Percentiles rank a stretch among this genome's conserved stretches.
Evolutionary conservation across 2,329 filamentous ascomycete genomes (phyloP).

Genomic region (Colletotrichum eremochloae): DNA sequence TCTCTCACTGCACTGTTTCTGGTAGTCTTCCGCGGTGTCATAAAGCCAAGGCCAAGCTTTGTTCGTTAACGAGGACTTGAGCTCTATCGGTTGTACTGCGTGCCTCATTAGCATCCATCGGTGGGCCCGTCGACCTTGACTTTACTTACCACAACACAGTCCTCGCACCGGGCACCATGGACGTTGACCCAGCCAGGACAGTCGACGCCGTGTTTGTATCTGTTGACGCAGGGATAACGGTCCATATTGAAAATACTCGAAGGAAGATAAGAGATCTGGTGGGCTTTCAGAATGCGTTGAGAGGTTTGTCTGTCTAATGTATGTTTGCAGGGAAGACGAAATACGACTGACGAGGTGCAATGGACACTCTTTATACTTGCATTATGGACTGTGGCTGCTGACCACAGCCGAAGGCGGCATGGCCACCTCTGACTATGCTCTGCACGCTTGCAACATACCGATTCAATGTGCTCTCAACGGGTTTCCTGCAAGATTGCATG

Average conservation of each 20-base stretch:
- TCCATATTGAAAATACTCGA: conserved; percentile 24
- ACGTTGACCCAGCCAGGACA: conserved; percentile 37
- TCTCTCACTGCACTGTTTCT: background rate
- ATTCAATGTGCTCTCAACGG: background rate
- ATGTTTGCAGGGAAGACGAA: conserved; percentile 9
- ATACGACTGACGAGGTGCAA: background rate
- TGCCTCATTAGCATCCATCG: background rate
- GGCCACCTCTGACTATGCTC: background rate
- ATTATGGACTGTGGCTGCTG: conserved; percentile 8
- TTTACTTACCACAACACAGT: conserved; percentile 35
- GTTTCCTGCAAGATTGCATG: conserved; percentile 32
- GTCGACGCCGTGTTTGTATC: conserved; percentile 41
- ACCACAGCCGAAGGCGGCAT: conserved; percentile 14
- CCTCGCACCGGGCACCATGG: conserved; percentile 31
- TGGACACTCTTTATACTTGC: conserved; percentile 32
- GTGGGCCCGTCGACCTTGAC: accelerated
- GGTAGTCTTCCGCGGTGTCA: background rate
- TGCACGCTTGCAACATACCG: conserved; percentile 11
- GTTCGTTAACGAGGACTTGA: background rate
- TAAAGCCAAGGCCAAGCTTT: background rate
- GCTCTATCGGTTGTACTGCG: conserved; percentile 35
- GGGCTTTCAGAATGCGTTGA: background rate
- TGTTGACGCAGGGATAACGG: conserved; percentile 37
- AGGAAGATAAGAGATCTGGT: background rate
- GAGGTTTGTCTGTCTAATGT: background rate